A percentile compares a stretch with the other conserved stretches of the same genome.
These are phyloP conservation scores for Magnusiomyces sp. DNA, from an alignment of 1,139 yeast species.

Conservation along the genomic window DNA sequence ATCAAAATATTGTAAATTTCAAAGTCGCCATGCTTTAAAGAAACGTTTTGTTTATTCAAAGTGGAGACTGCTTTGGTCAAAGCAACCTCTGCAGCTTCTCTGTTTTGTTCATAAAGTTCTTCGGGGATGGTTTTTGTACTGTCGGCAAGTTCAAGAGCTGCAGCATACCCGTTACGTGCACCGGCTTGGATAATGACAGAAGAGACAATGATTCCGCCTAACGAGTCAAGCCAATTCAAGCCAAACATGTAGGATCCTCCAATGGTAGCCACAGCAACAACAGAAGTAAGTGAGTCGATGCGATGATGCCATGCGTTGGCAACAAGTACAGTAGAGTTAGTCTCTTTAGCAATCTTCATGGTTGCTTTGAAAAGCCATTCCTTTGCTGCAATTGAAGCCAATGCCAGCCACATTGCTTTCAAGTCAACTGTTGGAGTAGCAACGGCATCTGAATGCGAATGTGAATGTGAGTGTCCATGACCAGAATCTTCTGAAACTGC, in stretches of 20 bases:
- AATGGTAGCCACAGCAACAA: slow-evolving; percentile 83
- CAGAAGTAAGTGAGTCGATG: slow-evolving; percentile 87
- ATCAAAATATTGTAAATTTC: slow-evolving; percentile 17
- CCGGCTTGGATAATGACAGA: slow-evolving; percentile 79
- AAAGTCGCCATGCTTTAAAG: slow-evolving; percentile 24
- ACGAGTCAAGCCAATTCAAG: slow-evolving; percentile 78
- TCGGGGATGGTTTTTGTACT: slow-evolving; percentile 24
- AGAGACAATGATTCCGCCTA: slow-evolving; percentile 86
- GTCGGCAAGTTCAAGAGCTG: slow-evolving; percentile 73
- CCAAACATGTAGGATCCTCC: slow-evolving; percentile 73
- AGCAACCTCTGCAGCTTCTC: slow-evolving; percentile 16
- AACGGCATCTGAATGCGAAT: slow-evolving; percentile 34
- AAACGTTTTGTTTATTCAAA: not conserved
- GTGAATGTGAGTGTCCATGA: slow-evolving; percentile 37
- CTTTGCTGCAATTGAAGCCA: slow-evolving; percentile 74
- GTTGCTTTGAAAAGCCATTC: slow-evolving; percentile 84
- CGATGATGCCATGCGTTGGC: slow-evolving; percentile 99
- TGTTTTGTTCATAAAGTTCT: slow-evolving; percentile 17
- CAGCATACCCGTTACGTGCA: slow-evolving; percentile 56
- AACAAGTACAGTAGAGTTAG: slow-evolving; percentile 79
- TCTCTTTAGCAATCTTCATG: slow-evolving; percentile 60
- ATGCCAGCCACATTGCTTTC: slow-evolving; percentile 95
- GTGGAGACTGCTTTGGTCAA: slow-evolving; percentile 10
- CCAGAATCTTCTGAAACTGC: slow-evolving; percentile 15
- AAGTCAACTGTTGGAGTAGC: slow-evolving; percentile 44